Evolutionary conservation across 176 grass and related monocot genomes (phyloP).

Genomic region (Oryza australiensis): DNA sequence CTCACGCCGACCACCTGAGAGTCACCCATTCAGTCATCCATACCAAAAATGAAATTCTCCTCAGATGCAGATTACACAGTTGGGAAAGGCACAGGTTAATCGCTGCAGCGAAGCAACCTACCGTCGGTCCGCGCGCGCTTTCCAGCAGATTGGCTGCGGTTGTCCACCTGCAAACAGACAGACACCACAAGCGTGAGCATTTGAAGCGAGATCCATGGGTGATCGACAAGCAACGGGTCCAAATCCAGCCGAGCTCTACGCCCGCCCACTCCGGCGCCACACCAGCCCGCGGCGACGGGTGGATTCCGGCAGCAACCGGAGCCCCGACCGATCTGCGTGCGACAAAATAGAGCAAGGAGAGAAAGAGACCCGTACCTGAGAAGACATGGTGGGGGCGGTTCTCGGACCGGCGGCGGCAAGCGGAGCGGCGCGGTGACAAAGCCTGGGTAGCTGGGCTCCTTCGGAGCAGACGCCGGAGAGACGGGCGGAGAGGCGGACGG

Average conservation of each 20-base stretch:
- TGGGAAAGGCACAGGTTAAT: not conserved
- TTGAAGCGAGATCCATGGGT: not conserved
- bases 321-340: slow-evolving; percentile 7
- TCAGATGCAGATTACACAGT: not conserved
- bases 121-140: slow-evolving; percentile 90
- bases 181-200: not conserved
- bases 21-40: not conserved
- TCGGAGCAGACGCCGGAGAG: not conserved
- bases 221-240: not conserved
- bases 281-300: not conserved
- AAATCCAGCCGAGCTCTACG: not conserved
- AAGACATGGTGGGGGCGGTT: slow-evolving; percentile 35
- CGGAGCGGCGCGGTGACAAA: not conserved
- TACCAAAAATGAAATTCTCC: slow-evolving; percentile 6
- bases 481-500: not conserved
- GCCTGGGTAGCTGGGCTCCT: not conserved
- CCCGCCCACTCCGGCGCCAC: too few relatives aligned
- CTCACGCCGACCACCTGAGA: slow-evolving; percentile 63
- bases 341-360: not conserved
- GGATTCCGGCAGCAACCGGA: not conserved
- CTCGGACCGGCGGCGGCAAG: not conserved
- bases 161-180: slow-evolving; percentile 57
- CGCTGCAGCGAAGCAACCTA: slow-evolving; percentile 15
- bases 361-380: slow-evolving; percentile 43
- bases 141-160: slow-evolving; percentile 65